Percentiles rank a stretch among this genome's conserved stretches.
Evolutionary conservation across 768 basidiomycete species (phyloP).

Genomic region (Lentinula boryana): DNA sequence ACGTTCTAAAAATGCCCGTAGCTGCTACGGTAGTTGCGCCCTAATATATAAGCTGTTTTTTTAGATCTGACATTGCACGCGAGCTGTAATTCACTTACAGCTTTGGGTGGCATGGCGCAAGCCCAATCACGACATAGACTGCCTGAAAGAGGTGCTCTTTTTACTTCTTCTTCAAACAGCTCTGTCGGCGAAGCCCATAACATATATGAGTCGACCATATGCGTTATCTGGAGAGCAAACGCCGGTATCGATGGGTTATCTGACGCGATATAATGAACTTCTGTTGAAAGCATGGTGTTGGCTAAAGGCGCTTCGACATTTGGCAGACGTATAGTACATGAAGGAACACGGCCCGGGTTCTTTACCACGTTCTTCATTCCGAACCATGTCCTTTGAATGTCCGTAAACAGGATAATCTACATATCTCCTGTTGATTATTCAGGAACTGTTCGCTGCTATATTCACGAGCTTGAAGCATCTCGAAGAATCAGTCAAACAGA

Average conservation of each 20-base stretch:
- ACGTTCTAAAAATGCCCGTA: slow-evolving; percentile 60
- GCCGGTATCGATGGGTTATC: slow-evolving; percentile 47
- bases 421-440: slow-evolving; percentile 18
- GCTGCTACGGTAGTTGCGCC: slow-evolving; percentile 29
- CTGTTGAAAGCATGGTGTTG: slow-evolving; percentile 30
- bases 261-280: slow-evolving; percentile 43
- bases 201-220: slow-evolving; percentile 72
- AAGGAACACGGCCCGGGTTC: background rate
- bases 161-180: slow-evolving; percentile 34
- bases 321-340: too few species aligned
- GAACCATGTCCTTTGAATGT: background rate
- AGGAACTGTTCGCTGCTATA: slow-evolving; percentile 27
- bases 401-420: slow-evolving; percentile 1
- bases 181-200: slow-evolving; percentile 71
- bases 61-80: background rate
- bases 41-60: background rate
- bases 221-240: slow-evolving; percentile 61
- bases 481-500: slow-evolving; percentile 21
- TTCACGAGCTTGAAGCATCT: slow-evolving; percentile 20
- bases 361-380: background rate
- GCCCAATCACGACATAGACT: slow-evolving; percentile 72
- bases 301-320: too few species aligned
- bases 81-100: slow-evolving; percentile 20
- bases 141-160: slow-evolving; percentile 47
- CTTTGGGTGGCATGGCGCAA: slow-evolving; percentile 65